Evolutionary conservation across 1,284 basidiomycete species (phyloP), one percentile per base, ranked within the genome.

Genomic region (Rhodotorula mucilaginosa): DNA sequence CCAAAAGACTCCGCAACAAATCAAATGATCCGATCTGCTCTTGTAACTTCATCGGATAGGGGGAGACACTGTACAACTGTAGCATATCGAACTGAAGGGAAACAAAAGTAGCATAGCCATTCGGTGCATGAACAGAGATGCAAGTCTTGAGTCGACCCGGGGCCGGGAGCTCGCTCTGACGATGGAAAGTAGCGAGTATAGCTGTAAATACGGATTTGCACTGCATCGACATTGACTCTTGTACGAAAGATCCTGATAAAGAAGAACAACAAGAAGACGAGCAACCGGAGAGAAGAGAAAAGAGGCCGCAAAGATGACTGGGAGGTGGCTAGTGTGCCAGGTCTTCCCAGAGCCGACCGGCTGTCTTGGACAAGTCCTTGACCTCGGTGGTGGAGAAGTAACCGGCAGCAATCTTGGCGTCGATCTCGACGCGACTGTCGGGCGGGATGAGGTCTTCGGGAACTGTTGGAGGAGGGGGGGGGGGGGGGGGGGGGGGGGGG

Each of bases 341-440:
- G 44, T 80, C 80, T 73, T 81, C 82, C 81, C 81, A 84, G 92
- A 93, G 92, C 94, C 26, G 90, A 88, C 94, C 95, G 7, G 95
- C 91, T 0, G 93, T 95, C 85, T 89, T 88, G 69, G 88, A 83
- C 48, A 96, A 82, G 79, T 93, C 89, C 18, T 86, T 89, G 64
- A 92, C 81, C 79, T 89, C 85, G 81, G 92, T 93, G 10, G 87
- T 89, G 54, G 89, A 89, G 82, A 92, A 95, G 81, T 96, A 96
- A 3, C 93, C 93, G 8, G 92, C 88, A 26, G 92, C 91, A 78
- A 97, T 97, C 87, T 39, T 94, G 39, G 92, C 92, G 76, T 93
- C 91, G 75, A 95, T 95, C 83, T 95, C 93, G n/a, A 95, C 93
- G n/a, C 88, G 87, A 39, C 90, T 91, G 81, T 95, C 93, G 54